Percentiles rank a stretch among this genome's conserved stretches.
Conservation (phyloP, 2,329 filamentous ascomycete species). For the Pestalotiopsis sp. region DNA sequence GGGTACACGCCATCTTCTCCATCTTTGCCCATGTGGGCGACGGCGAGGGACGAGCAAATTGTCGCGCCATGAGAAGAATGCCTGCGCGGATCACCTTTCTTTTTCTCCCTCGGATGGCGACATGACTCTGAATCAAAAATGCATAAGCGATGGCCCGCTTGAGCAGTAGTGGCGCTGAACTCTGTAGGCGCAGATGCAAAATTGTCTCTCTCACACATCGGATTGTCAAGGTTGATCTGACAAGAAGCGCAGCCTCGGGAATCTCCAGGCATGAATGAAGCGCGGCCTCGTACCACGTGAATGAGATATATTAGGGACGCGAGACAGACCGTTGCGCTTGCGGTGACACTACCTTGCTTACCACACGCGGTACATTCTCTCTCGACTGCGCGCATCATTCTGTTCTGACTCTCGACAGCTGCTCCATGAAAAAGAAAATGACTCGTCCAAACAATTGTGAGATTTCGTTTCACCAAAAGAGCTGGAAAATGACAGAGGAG, state of each 20-base stretch:
- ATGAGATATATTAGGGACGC: neutral
- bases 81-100: conserved; percentile 1
- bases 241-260: neutral
- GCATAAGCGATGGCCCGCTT: neutral
- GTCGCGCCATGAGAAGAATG: conserved; percentile 6
- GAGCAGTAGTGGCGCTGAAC: neutral
- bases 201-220: neutral
- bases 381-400: neutral
- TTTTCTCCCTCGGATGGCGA: neutral
- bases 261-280: neutral
- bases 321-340: neutral
- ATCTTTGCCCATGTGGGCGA: neutral
- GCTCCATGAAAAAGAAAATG: neutral
- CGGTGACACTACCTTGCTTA: neutral
- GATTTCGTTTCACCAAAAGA: neutral
- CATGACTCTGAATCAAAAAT: neutral
- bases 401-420: neutral
- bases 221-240: neutral
- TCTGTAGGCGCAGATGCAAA: neutral
- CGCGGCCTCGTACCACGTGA: conserved; percentile 1
- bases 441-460: neutral
- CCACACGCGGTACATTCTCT: neutral
- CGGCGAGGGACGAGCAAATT: neutral
- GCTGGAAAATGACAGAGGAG: too few species aligned
- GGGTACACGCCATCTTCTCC: neutral